Evolutionary conservation across 2,329 filamentous ascomycete genomes (phyloP).

Genomic region (Fusarium humuli): DNA sequence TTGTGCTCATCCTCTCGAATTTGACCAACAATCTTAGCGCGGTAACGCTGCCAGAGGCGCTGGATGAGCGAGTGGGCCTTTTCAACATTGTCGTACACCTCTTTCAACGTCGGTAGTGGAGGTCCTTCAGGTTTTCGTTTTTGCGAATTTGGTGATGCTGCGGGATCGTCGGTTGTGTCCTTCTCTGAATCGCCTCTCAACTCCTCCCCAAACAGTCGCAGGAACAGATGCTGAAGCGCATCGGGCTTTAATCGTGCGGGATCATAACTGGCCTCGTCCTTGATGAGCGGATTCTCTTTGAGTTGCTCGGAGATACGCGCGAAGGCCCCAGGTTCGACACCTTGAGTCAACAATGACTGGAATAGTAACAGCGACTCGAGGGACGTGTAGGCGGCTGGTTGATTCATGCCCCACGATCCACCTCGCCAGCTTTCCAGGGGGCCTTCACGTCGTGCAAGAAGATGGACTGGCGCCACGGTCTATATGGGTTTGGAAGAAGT

Average conservation of each 20-base stretch:
- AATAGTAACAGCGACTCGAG: conserved; percentile 90
- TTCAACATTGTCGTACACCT: conserved; percentile 73
- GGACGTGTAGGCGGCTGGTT: conserved; percentile 76
- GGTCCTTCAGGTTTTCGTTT: conserved; percentile 81
- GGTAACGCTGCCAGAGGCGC: conserved; percentile 80
- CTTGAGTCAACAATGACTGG: conserved; percentile 78
- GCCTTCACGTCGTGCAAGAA: conserved; percentile 63
- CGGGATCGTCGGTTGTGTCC: conserved; percentile 56
- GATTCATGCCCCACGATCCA: conserved; percentile 67
- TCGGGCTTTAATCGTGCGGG: conserved; percentile 78
- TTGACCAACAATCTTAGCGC: conserved; percentile 73
- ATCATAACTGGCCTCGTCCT: conserved; percentile 77
- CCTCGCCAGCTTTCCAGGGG: conserved; percentile 68
- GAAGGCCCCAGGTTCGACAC: conserved; percentile 74
- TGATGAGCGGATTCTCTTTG: conserved; percentile 78
- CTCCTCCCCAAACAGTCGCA: conserved; percentile 81
- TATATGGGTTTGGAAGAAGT: conserved; percentile 41
- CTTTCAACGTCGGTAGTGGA: conserved; percentile 71
- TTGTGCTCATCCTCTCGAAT: conserved; percentile 80
- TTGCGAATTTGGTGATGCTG: conserved; percentile 67
- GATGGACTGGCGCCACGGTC: conserved; percentile 68
- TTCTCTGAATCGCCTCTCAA: conserved; percentile 63
- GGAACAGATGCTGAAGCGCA: conserved; percentile 81
- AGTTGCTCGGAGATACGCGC: conserved; percentile 78
- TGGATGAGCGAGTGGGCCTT: conserved; percentile 78